Percentiles rank a stretch among this genome's conserved stretches.
These are phyloP conservation scores for Polyporus arcularius DNA, from an alignment of 768 basidiomycete genomes.

Conservation along the genomic window DNA sequence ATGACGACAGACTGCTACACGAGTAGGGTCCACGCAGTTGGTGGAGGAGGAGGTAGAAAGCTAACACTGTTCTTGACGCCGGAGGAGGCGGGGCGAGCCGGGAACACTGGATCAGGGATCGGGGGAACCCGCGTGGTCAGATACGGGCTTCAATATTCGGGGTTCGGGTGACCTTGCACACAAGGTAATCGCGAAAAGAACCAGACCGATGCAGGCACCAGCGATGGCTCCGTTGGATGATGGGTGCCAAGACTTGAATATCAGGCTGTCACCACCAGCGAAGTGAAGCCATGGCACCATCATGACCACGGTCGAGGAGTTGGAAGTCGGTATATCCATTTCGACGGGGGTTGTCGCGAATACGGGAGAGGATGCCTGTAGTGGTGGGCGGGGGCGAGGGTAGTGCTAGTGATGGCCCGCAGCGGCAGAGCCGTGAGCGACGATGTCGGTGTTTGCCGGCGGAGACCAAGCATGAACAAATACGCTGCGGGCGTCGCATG, in stretches of 20 bases:
- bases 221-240: slow-evolving; percentile 67
- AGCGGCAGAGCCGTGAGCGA: background rate
- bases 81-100: too few relatives aligned
- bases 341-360: background rate
- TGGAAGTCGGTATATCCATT: slow-evolving; percentile 7
- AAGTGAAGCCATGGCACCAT: slow-evolving; percentile 79
- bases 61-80: too few relatives aligned
- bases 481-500: background rate
- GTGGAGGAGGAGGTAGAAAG: too few relatives aligned
- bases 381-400: background rate
- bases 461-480: slow-evolving; percentile 14
- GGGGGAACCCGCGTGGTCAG: too few relatives aligned
- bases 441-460: background rate
- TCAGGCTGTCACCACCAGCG: slow-evolving; percentile 58
- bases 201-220: slow-evolving; percentile 73
- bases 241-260: slow-evolving; percentile 71
- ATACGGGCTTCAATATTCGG: too few relatives aligned
- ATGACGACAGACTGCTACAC: too few relatives aligned
- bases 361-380: background rate
- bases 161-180: too few relatives aligned
- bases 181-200: slow-evolving; percentile 48
- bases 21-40: too few relatives aligned
- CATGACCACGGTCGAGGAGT: slow-evolving; percentile 13
- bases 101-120: too few relatives aligned
- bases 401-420: background rate